Evolutionary conservation across 805 yeast genomes (phyloP), one percentile per base, ranked within the genome.

Genomic region (Ogataea pini): DNA sequence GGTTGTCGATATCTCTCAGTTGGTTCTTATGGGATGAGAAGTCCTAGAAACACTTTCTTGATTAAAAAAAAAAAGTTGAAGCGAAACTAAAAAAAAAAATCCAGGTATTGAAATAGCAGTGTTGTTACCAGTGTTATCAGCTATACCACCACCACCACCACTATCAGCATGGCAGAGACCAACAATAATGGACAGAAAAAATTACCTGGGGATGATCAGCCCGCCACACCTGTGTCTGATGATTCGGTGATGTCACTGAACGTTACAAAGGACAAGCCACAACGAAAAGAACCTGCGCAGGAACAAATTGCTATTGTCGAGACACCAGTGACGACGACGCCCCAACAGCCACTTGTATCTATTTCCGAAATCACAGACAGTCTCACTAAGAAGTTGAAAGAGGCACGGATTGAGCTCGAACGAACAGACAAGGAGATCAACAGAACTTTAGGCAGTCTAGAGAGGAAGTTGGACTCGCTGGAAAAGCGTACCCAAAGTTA

Each of bases 311-410:
- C 20, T 7, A n/a, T n/a, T n/a, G 25, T 3, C 16, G 7, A 7
- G n/a, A 17, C 18, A 4, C 7, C 42, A 4, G n/a, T n/a, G n/a
- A 18, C 25, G 8, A 6, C 44, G 9, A 25, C 44, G 13, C 24
- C 37, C 7, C 42, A 36, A 17, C 16, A 27, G 18, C 17, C 46
- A 4, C 20, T 39, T 34, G 29, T 56, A 10, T 61, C 67, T 7
- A 48, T 62, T 2, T 51, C 61, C 3, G 67, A 63, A 40, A 48
- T 64, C 8, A 55, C 63, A 3, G 56, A 54, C 12, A 51, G 50
- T 17, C 34, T 64, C 7, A 61, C 57, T 2, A 51, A 51, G 3
- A 55, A 54, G 37, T 32, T 64, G 40, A 55, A 57, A 14, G 51
- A 52, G 24, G 50, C 60, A n/a, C 48, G 53, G 9, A 49, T 48